These are phyloP conservation scores for Balakata baccata DNA, from an alignment of 345 rosid genomes.

Conservation along the genomic window DNA sequence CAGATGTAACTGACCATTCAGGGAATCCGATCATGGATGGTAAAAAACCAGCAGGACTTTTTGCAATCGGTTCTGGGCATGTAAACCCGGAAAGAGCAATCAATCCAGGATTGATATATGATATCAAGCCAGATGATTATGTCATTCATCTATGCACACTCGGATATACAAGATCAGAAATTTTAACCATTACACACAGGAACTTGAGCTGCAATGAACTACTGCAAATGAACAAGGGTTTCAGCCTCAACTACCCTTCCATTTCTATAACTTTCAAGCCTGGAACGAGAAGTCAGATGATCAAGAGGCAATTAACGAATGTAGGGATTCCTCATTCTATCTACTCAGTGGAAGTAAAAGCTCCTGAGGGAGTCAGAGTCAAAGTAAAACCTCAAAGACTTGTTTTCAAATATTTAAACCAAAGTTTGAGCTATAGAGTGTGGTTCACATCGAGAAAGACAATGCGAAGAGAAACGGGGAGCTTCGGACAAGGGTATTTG, in stretches of 20 bases:
- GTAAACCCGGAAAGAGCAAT: slow-evolving; percentile 76
- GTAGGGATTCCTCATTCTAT: slow-evolving; percentile 66
- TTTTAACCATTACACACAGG: slow-evolving; percentile 47
- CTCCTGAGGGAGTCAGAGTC: slow-evolving; percentile 40
- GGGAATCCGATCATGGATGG: slow-evolving; percentile 76
- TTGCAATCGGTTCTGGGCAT: slow-evolving; percentile 84
- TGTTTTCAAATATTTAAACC: slow-evolving; percentile 45
- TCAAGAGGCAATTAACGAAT: slow-evolving; percentile 62
- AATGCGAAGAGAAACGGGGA: slow-evolving; percentile 22
- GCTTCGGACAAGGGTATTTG: slow-evolving; percentile 62
- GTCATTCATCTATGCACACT: slow-evolving; percentile 73
- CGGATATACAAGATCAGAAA: slow-evolving; percentile 58
- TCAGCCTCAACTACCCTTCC: slow-evolving; percentile 87
- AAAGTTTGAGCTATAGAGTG: slow-evolving; percentile 58
- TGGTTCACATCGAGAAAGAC: slow-evolving; percentile 56
- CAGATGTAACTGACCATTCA: slow-evolving; percentile 55
- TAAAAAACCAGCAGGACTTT: slow-evolving; percentile 49
- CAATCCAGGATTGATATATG: slow-evolving; percentile 74
- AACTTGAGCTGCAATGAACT: slow-evolving; percentile 23
- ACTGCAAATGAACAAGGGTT: slow-evolving; percentile 20
- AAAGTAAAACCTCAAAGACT: slow-evolving; percentile 53
- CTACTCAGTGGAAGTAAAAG: slow-evolving; percentile 59
- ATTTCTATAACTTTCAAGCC: slow-evolving; percentile 62
- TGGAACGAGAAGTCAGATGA: slow-evolving; percentile 47
- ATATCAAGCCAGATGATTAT: slow-evolving; percentile 66